Evolutionary conservation across 129 eudicot species (phyloP).

Genomic region (Daucus carota): DH1_v3.0 NC_030383.2:56529501-56530000

Average conservation of each 20-base stretch:
- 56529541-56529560: constrained; percentile 92
- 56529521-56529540: constrained; percentile 75
- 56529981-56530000: constrained; percentile 23
- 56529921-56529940: constrained; percentile 46
- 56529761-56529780: constrained; percentile 54
- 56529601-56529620: constrained; percentile 79
- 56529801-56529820: constrained; percentile 93
- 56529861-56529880: constrained; percentile 58
- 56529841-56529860: constrained; percentile 70
- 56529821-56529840: constrained; percentile 66
- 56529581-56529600: constrained; percentile 81
- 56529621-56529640: not conserved
- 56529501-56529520: constrained; percentile 96
- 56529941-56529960: constrained; percentile 38
- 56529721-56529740: constrained; percentile 78
- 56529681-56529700: constrained; percentile 51
- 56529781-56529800: constrained; percentile 87
- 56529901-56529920: constrained; percentile 66
- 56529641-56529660: not conserved
- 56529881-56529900: constrained; percentile 56
- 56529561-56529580: constrained; percentile 81
- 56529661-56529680: not conserved
- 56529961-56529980: constrained; percentile 37
- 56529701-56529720: constrained; percentile 71
- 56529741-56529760: constrained; percentile 88